Evolutionary conservation across 176 grass and related monocot species (phyloP), one percentile per base, ranked within the genome.

Genomic region (Oryza brachyantha): DNA sequence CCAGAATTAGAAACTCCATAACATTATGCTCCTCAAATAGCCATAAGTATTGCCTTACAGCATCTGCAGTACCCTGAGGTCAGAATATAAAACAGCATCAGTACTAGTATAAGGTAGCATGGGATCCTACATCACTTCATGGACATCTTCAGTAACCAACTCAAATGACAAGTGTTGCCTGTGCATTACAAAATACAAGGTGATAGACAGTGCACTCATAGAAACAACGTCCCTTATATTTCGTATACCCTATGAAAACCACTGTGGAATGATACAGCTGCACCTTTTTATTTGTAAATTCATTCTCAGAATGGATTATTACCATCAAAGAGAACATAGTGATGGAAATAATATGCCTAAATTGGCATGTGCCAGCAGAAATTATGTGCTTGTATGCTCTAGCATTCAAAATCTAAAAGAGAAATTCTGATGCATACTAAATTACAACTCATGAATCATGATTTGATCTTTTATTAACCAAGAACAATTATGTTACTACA

Each of bases 1-100:
- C 92, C 61, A 99, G 90, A 69, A 99, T 81, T 54, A 99, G 35
- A 80, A 84, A 96, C 14, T 99, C 96, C 96, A 99, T 99, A 21
- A 99, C 88, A 89, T 93, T 91, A 71, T 99, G 96, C 74, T 96
- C 96, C 39, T 99, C 96, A 50, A 99, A 99, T 32, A 99, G 82
- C 96, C 96, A 99, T 45, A 93, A 77, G 66, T 95, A 99, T 59
- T 99, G 92, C 35, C 96, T 86, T 52, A 99, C 96, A 55, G 96
- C 96, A 35, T 95, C 96, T 62, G 96, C 96, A 25, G 96, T 95
- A 75, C 96, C 96, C 96, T 99, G 77, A 64, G 71, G 27, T 61
- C 85, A 55, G 37, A 73, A 68, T 26, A 72, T 40, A 72, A 72
- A 68, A 60, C 11, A 74, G 82, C 41, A 74, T 74, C 5, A 88